Percentiles rank a stretch among this genome's conserved stretches.
These are phyloP conservation scores for Piromyces finnis DNA, from an alignment of 192 early-diverging fungal genomes.

Conservation along the genomic window DNA sequence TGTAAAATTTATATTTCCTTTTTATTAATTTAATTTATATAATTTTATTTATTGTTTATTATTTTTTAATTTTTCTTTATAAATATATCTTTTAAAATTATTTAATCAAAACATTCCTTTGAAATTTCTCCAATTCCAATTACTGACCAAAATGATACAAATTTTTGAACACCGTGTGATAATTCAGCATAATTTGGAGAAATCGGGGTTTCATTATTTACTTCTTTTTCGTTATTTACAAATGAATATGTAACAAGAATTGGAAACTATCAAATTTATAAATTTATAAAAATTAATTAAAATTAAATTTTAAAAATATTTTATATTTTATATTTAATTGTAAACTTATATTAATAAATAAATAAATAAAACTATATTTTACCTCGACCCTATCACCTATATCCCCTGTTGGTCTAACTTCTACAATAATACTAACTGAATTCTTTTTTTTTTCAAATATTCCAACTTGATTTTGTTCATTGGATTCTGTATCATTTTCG, in stretches of 20 bases:
- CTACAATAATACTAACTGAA: neutral
- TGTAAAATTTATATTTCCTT: too few relatives aligned
- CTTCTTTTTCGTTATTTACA: neutral
- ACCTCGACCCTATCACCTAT: neutral
- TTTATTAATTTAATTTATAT: too few relatives aligned
- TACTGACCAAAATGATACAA: neutral
- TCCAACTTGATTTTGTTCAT: neutral
- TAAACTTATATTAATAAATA: too few relatives aligned
- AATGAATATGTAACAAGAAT: neutral
- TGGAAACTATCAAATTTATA: neutral
- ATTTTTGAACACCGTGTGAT: neutral
- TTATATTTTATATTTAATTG: too few relatives aligned
- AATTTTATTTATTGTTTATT: too few relatives aligned
- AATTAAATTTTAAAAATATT: too few relatives aligned
- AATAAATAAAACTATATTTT: too few relatives aligned
- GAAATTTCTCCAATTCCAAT: neutral
- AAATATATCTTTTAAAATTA: neutral
- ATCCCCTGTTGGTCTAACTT: neutral
- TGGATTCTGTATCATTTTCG: neutral
- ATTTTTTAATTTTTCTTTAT: neutral
- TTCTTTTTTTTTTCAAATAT: neutral
- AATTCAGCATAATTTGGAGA: neutral
- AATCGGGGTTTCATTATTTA: neutral
- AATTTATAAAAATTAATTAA: too few relatives aligned
- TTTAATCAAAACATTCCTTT: neutral